Percentiles rank a stretch among this genome's conserved stretches.
phyloP scores from a whole-genome alignment of 768 basidiomycete species.

The Auriscalpium microsporum region DNA sequence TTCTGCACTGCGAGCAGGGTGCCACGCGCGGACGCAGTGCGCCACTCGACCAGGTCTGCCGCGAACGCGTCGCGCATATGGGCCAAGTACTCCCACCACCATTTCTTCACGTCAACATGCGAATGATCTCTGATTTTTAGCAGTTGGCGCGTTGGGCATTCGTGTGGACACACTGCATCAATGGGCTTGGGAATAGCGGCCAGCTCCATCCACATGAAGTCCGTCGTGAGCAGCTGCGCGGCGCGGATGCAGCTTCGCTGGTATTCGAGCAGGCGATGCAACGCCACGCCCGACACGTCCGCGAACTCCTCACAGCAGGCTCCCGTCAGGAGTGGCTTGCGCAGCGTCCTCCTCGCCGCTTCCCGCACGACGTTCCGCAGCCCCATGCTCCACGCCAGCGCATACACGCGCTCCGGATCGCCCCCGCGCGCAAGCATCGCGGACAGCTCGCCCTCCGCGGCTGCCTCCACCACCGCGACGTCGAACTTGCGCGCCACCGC shows the following conservation, averaged over 20 bases:
- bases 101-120: not conserved
- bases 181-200: not conserved
- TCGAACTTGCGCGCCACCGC: not conserved
- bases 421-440: not conserved
- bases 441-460: not conserved
- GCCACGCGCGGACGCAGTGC: not conserved
- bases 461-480: not conserved
- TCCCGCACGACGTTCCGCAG: not conserved
- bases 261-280: not conserved
- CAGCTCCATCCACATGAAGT: not conserved
- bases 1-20: not conserved
- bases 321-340: not conserved
- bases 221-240: not conserved
- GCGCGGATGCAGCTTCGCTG: not conserved
- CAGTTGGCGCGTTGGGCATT: not conserved
- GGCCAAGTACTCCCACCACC: not conserved
- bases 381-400: not conserved
- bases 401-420: not conserved
- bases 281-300: not conserved
- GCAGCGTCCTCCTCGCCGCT: not conserved
- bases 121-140: not conserved
- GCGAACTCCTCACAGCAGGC: not conserved
- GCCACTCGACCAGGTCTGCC: not conserved
- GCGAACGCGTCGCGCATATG: not conserved
- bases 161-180: not conserved